Evolutionary conservation across 352 stramenopile genomes (phyloP).

Genomic region (Pythium sp.): DNA sequence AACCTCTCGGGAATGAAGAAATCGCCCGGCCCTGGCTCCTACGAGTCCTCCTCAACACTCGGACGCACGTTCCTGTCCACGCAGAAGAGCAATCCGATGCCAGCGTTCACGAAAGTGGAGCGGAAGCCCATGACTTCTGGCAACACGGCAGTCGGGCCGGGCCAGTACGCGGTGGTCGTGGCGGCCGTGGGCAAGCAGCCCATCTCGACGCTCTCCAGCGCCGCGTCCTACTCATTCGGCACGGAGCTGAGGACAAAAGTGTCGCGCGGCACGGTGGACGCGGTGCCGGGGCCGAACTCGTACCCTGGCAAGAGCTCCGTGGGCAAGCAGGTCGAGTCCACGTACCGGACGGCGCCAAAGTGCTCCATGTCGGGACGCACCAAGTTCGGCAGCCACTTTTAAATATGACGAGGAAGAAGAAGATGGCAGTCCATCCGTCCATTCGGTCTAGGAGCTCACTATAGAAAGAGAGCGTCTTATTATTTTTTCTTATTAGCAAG

Average conservation of each 20-base stretch:
- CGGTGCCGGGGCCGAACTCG: constrained; percentile 35
- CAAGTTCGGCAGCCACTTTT: constrained; percentile 78
- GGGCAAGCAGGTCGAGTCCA: constrained; percentile 63
- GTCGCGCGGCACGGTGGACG: constrained; percentile 24
- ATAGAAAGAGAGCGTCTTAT: neutral
- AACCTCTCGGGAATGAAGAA: constrained; percentile 40
- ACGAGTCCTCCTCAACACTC: constrained; percentile 57
- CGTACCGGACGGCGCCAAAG: constrained; percentile 58
- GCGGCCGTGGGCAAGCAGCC: constrained; percentile 62
- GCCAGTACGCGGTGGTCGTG: constrained; percentile 70
- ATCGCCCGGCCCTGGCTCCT: constrained; percentile 55
- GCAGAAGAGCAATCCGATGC: constrained; percentile 55
- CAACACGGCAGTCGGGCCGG: constrained; percentile 58
- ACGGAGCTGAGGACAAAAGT: constrained; percentile 50
- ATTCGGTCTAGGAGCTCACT: neutral
- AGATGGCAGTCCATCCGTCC: neutral
- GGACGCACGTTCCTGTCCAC: constrained; percentile 70
- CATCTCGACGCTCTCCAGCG: constrained; percentile 55
- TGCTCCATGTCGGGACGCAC: constrained; percentile 76
- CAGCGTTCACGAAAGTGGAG: constrained; percentile 68
- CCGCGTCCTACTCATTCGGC: constrained; percentile 67
- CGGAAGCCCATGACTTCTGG: constrained; percentile 52
- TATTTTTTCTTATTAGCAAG: neutral
- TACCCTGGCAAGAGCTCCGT: constrained; percentile 65
- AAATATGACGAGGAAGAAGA: constrained; percentile 8